Conservation (phyloP, 495 filamentous ascomycete species). For the Neurospora sp. region DNA sequence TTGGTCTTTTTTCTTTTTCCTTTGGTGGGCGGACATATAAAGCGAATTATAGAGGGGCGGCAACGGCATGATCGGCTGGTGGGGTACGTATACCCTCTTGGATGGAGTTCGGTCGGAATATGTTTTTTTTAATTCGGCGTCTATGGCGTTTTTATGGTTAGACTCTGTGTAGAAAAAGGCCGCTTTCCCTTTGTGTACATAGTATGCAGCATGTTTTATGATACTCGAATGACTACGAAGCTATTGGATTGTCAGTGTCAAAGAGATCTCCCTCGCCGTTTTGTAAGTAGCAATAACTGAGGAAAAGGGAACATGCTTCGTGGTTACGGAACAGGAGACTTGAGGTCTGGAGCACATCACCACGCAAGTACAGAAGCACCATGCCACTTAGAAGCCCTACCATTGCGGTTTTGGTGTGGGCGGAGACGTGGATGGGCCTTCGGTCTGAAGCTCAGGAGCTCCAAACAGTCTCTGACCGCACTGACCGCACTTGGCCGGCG, state of each 20-base stretch:
- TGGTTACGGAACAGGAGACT: neutral
- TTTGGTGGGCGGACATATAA: neutral
- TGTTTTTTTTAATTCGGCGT: neutral
- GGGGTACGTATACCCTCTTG: neutral
- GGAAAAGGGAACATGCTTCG: neutral
- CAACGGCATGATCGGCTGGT: neutral
- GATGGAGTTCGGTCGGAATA: neutral
- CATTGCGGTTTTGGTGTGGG: neutral
- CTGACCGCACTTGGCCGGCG: neutral
- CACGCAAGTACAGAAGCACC: neutral
- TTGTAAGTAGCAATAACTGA: neutral
- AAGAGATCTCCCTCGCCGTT: neutral
- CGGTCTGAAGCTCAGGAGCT: neutral
- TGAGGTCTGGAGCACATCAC: neutral
- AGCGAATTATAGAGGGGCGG: neutral
- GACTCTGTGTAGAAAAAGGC: neutral
- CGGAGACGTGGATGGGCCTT: neutral
- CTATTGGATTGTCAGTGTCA: neutral
- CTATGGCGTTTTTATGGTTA: neutral
- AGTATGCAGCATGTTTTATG: neutral
- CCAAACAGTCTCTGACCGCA: neutral
- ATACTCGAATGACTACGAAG: neutral
- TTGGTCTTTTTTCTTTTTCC: neutral
- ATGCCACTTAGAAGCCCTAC: neutral
- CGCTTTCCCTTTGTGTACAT: neutral